phyloP scores from a whole-genome alignment of 2,329 filamentous ascomycete species.

The Talaromyces sp. region DNA sequence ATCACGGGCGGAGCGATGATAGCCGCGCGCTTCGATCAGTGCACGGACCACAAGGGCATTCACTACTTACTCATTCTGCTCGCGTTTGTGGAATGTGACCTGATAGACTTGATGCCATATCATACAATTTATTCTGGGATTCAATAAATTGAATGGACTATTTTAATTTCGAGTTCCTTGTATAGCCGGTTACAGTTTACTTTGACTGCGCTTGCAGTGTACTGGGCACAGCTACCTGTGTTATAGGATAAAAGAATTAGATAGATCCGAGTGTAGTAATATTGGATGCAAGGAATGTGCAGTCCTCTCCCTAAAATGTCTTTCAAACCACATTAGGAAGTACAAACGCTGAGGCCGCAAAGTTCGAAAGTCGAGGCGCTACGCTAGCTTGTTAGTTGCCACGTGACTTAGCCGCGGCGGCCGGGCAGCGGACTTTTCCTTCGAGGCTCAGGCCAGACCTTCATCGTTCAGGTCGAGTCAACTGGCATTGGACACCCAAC shows the following conservation, averaged over 20 bases:
- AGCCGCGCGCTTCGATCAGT: slow-evolving; percentile 13
- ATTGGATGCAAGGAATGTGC: background rate
- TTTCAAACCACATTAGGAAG: background rate
- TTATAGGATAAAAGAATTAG: background rate
- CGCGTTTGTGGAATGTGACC: background rate
- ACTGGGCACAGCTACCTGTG: background rate
- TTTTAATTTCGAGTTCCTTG: too few relatives aligned
- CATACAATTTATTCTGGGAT: background rate
- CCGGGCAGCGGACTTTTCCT: background rate
- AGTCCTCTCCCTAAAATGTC: background rate
- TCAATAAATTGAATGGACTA: background rate
- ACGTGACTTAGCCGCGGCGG: background rate
- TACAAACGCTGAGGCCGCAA: background rate
- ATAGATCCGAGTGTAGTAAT: too few relatives aligned
- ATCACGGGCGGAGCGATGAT: slow-evolving; percentile 18
- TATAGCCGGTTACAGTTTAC: background rate
- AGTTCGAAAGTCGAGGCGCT: background rate
- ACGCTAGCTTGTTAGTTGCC: background rate
- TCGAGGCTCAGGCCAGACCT: background rate
- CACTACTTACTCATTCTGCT: background rate
- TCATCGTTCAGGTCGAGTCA: background rate
- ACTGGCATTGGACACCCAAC: background rate
- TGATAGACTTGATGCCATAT: background rate
- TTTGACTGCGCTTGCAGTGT: background rate
- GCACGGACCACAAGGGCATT: slow-evolving; percentile 4